Evolutionary conservation across 768 basidiomycete species (phyloP).

Genomic region (Mycena leptocephala): DNA sequence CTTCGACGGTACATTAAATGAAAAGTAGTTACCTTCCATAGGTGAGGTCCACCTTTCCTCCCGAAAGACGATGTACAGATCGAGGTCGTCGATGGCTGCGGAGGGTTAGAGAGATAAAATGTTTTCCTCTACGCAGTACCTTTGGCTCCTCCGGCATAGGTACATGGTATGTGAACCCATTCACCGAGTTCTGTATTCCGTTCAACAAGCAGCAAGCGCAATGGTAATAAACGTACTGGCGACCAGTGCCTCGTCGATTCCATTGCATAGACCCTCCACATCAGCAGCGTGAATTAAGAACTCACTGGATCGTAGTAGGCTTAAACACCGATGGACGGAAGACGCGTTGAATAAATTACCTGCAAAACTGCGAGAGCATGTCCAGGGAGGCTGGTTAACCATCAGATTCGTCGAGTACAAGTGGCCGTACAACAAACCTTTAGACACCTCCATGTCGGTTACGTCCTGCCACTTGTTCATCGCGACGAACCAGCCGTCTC

Average conservation of each 20-base stretch:
- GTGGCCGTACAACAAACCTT: conserved; percentile 64
- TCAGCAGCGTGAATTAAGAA: conserved; percentile 98
- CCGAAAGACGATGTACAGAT: conserved; percentile 86
- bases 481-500: conserved; percentile 90
- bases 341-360: conserved; percentile 57
- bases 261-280: conserved; percentile 97
- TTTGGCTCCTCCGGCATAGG: conserved; percentile 97
- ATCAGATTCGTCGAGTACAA: neutral
- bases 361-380: conserved; percentile 86
- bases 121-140: conserved; percentile 59
- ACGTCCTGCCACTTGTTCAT: conserved; percentile 99
- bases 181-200: conserved; percentile 80
- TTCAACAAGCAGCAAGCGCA: conserved; percentile 21
- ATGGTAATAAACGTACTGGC: conserved; percentile 64
- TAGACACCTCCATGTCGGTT: conserved; percentile 93
- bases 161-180: conserved; percentile 94
- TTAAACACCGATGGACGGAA: neutral
- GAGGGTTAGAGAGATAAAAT: neutral
- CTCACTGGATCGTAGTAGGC: conserved; percentile 69
- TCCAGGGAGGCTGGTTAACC: conserved; percentile 78
- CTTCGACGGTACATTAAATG: conserved; percentile 4
- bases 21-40: conserved; percentile 50
- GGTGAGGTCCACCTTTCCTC: conserved; percentile 79
- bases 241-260: conserved; percentile 94
- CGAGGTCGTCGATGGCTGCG: conserved; percentile 85